Evolutionary conservation across 768 basidiomycete genomes (phyloP).

Genomic region (Cystobasidium tubakii): DNA sequence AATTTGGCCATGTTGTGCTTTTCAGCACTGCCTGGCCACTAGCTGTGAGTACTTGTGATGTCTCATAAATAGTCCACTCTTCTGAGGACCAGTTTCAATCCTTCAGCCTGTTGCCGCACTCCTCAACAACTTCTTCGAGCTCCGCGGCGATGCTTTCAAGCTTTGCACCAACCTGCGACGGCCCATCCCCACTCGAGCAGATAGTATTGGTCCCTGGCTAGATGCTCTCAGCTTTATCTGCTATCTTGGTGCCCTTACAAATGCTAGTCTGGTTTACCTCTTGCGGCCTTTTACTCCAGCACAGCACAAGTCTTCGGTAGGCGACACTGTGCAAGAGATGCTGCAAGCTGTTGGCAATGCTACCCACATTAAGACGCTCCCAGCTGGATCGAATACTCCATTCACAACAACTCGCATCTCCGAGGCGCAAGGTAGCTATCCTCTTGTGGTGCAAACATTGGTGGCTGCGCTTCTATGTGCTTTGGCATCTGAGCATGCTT

Average conservation of each 20-base stretch:
- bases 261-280: constrained; percentile 82
- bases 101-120: constrained; percentile 68
- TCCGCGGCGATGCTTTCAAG: constrained; percentile 91
- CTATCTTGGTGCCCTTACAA: constrained; percentile 82
- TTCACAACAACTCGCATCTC: constrained; percentile 29
- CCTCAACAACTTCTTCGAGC: constrained; percentile 81
- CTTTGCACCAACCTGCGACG: constrained; percentile 76
- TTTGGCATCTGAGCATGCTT: constrained; percentile 79
- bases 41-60: constrained; percentile 49
- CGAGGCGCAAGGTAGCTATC: constrained; percentile 24
- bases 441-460: constrained; percentile 49
- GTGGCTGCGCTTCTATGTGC: constrained; percentile 66
- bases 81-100: neutral
- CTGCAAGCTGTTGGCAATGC: neutral
- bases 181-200: constrained; percentile 77
- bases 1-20: constrained; percentile 80
- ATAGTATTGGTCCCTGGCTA: constrained; percentile 91
- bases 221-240: constrained; percentile 71
- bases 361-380: neutral
- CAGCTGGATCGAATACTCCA: constrained; percentile 37
- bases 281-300: constrained; percentile 57
- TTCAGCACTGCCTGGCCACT: constrained; percentile 95
- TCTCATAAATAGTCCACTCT: no score
- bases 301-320: constrained; percentile 30
- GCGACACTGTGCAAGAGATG: constrained; percentile 41